Evolutionary conservation across 208 protist genomes (phyloP).

Genomic region (Leishmania amazonensis): DNA sequence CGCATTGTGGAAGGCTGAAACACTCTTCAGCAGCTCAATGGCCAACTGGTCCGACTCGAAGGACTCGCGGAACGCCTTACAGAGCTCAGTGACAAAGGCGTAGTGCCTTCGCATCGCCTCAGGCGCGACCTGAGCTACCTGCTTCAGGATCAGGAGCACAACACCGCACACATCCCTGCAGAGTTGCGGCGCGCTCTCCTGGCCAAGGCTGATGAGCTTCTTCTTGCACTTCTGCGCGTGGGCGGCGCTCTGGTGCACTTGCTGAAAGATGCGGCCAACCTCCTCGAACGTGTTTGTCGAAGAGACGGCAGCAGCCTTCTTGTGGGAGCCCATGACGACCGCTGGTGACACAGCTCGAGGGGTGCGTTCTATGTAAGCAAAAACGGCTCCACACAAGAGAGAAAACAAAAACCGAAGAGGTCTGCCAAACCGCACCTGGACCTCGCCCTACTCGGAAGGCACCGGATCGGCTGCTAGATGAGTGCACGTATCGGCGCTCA

Average conservation of each 20-base stretch:
- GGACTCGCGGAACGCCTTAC: slow-evolving; percentile 63
- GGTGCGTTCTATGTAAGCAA: neutral
- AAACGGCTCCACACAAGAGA: neutral
- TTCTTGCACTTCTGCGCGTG: slow-evolving; percentile 70
- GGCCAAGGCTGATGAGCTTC: slow-evolving; percentile 38
- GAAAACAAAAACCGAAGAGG: neutral
- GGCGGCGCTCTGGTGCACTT: slow-evolving; percentile 78
- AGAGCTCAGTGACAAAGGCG: slow-evolving; percentile 70
- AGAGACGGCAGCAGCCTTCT: neutral
- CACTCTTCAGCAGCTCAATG: slow-evolving; percentile 52
- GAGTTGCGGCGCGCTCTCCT: slow-evolving; percentile 8
- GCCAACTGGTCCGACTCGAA: slow-evolving; percentile 60
- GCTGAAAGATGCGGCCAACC: slow-evolving; percentile 77
- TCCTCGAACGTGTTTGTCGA: slow-evolving; percentile 15
- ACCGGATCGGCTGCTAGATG: no score
- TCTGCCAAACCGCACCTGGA: neutral
- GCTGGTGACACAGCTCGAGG: neutral
- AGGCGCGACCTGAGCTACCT: slow-evolving; percentile 61
- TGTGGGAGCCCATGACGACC: slow-evolving; percentile 17
- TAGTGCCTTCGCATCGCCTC: slow-evolving; percentile 83
- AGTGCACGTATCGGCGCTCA: neutral
- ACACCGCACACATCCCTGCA: slow-evolving; percentile 54
- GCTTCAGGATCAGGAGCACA: slow-evolving; percentile 73
- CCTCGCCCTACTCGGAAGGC: neutral
- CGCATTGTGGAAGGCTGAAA: slow-evolving; percentile 82